phyloP scores from a whole-genome alignment of 192 early-diverging fungal species.

The Rhizoclosmatium sp. region DNA sequence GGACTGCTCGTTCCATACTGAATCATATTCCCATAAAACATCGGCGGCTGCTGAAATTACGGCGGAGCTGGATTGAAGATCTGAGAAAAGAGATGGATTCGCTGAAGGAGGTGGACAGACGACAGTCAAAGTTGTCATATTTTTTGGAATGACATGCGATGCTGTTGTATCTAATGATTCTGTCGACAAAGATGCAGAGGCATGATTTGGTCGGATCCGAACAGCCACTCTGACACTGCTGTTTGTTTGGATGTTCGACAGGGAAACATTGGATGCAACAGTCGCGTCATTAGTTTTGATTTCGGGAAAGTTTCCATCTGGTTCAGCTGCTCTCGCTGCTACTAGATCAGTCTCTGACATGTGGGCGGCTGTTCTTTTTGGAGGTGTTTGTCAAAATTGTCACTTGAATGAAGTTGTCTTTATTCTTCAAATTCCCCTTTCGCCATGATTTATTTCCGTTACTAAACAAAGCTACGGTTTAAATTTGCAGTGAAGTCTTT shows the following conservation, averaged over 20 bases:
- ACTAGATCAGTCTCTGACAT: too few relatives aligned
- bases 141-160: background rate
- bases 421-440: too few relatives aligned
- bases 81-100: background rate
- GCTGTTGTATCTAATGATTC: background rate
- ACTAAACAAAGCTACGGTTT: too few relatives aligned
- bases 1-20: constrained; percentile 21
- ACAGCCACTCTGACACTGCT: constrained; percentile 31
- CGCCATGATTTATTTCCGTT: too few relatives aligned
- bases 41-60: constrained; percentile 24
- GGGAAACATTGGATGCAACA: too few relatives aligned
- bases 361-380: too few relatives aligned
- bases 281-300: too few relatives aligned
- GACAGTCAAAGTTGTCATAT: background rate
- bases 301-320: too few relatives aligned
- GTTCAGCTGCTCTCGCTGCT: too few relatives aligned
- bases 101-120: background rate
- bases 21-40: constrained; percentile 30
- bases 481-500: too few relatives aligned
- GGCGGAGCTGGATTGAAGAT: background rate
- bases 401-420: too few relatives aligned
- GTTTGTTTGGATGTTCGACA: background rate
- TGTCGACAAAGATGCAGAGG: background rate
- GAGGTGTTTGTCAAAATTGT: too few relatives aligned
- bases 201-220: constrained; percentile 15